phyloP scores from a whole-genome alignment of 805 yeast species.

The Candida broadrunensis region DNA sequence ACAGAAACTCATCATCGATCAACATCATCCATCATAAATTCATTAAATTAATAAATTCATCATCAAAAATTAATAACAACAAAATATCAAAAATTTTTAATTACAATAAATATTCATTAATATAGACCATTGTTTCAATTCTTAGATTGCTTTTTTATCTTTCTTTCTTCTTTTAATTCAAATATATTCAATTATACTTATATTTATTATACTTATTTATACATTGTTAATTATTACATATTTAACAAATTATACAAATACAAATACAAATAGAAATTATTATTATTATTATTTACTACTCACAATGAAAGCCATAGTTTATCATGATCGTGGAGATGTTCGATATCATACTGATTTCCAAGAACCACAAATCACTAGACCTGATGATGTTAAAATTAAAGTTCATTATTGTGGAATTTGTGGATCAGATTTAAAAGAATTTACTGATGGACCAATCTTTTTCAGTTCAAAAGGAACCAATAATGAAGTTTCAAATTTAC shows the following conservation, averaged over 20 bases:
- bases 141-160: neutral
- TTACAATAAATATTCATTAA: too few species aligned
- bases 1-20: too few species aligned
- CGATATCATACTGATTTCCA: slow-evolving; percentile 13
- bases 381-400: slow-evolving; percentile 52
- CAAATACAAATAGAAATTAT: too few species aligned
- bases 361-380: slow-evolving; percentile 24
- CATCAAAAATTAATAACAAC: too few species aligned
- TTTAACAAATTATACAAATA: too few species aligned
- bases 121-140: too few species aligned
- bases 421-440: slow-evolving; percentile 60
- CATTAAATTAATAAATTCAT: too few species aligned
- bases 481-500: slow-evolving; percentile 48
- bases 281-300: neutral
- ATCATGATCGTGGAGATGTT: slow-evolving; percentile 16
- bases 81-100: too few species aligned
- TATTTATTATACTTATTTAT: neutral
- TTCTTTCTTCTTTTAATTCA: neutral
- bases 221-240: neutral
- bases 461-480: slow-evolving; percentile 40
- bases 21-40: too few species aligned
- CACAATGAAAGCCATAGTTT: slow-evolving; percentile 21
- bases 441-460: slow-evolving; percentile 56
- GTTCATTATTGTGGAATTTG: slow-evolving; percentile 64
- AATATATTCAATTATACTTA: neutral